Evolutionary conservation across 2,329 filamentous ascomycete genomes (phyloP).

Genomic region (Cercospora beticola): DNA sequence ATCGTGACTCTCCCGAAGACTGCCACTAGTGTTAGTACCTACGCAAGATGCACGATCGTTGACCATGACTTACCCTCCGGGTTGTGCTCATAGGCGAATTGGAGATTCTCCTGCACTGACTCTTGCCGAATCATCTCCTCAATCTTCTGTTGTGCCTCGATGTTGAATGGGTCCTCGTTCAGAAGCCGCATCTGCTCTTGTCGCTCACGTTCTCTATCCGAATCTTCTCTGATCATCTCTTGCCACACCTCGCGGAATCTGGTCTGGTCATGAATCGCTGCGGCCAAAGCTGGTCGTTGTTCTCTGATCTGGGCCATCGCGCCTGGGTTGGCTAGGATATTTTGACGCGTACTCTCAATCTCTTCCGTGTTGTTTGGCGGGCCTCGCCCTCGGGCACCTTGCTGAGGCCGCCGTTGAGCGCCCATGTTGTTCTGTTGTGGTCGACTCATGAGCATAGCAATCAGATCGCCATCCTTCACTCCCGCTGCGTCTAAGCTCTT

Average conservation of each 20-base stretch:
- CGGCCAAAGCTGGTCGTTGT: constrained; percentile 73
- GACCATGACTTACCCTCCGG: constrained; percentile 73
- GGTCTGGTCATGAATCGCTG: constrained; percentile 70
- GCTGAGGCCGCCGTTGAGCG: constrained; percentile 41
- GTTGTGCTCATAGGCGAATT: constrained; percentile 95
- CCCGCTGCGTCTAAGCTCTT: constrained; percentile 80
- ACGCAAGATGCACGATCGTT: background rate
- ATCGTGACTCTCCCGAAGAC: constrained; percentile 94
- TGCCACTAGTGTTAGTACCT: constrained; percentile 41
- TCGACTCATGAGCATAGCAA: constrained; percentile 72
- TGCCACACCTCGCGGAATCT: constrained; percentile 73
- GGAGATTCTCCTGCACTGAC: constrained; percentile 88
- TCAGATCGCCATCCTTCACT: constrained; percentile 86
- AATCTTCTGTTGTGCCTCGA: constrained; percentile 86
- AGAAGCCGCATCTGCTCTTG: constrained; percentile 79
- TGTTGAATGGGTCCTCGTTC: constrained; percentile 92
- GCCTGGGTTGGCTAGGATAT: constrained; percentile 75
- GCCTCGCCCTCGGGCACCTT: constrained; percentile 23
- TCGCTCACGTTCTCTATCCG: constrained; percentile 71
- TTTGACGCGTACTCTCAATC: constrained; percentile 82
- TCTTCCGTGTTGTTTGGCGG: constrained; percentile 32
- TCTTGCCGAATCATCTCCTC: constrained; percentile 97
- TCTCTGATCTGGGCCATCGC: constrained; percentile 69
- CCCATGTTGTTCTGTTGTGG: constrained; percentile 43
- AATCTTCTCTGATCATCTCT: constrained; percentile 67